Conservation (phyloP, 345 rosid genomes). For the Aquilaria yunnanensis region DNA sequence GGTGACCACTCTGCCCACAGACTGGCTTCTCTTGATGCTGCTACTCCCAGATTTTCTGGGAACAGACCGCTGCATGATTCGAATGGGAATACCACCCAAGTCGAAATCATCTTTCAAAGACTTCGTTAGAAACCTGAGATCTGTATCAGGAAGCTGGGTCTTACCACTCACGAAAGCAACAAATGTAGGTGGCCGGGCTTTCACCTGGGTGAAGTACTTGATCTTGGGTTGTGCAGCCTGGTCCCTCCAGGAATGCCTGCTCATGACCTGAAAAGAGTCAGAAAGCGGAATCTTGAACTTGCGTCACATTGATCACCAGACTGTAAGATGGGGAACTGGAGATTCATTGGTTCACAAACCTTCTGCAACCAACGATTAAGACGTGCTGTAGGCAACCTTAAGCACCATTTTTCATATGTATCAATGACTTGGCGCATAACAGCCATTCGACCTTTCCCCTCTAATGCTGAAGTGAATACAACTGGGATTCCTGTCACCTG, state of each 20-base stretch:
- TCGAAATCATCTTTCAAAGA: constrained; percentile 94
- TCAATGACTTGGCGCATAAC: constrained; percentile 72
- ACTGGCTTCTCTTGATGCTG: constrained; percentile 22
- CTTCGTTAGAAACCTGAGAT: constrained; percentile 68
- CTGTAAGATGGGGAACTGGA: not conserved
- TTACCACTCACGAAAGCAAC: constrained; percentile 78
- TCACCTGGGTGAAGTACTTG: constrained; percentile 95
- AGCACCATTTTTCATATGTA: constrained; percentile 84
- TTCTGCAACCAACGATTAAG: constrained; percentile 91
- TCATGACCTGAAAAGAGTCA: constrained; percentile 54
- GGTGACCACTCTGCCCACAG: constrained; percentile 20
- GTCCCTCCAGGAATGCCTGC: constrained; percentile 97
- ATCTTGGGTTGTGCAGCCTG: constrained; percentile 82
- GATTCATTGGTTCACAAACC: constrained; percentile 30
- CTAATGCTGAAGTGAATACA: constrained; percentile 81
- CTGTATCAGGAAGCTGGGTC: constrained; percentile 55
- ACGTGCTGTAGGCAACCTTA: constrained; percentile 77
- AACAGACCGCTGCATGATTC: constrained; percentile 70
- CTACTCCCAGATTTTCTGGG: constrained; percentile 20
- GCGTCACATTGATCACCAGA: not conserved
- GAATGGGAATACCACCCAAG: constrained; percentile 85
- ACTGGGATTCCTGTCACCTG: constrained; percentile 87
- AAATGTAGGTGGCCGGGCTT: constrained; percentile 97
- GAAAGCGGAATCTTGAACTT: not conserved
- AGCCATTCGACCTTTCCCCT: constrained; percentile 69